Evolutionary conservation across 306 rosid species (phyloP), one percentile per base, ranked within the genome.

Genomic region (Castanea mollissima): DNA sequence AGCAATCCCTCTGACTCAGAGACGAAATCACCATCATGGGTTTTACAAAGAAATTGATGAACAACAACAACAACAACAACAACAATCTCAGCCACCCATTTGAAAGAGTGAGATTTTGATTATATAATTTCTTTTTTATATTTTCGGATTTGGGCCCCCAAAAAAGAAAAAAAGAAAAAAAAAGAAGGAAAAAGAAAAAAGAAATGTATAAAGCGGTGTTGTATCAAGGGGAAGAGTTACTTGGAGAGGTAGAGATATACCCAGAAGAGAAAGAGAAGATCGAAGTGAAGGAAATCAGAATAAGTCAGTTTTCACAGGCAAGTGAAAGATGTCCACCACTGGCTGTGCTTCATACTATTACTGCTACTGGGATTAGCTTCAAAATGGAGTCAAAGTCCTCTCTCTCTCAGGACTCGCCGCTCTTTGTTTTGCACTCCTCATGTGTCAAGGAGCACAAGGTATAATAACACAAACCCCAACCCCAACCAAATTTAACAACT

Each of bases 251-350:
- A 60, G 98, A 91, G 76, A 79, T 93, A 73, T 93, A 84, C 88
- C 94, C 92, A 71, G 92, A 76, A 86, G 90, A 86, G 83, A 87
- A 88, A 90, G 85, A 81, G 81, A 81, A 79, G 69, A 56, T 86
- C 78, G 87, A 90, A 83, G 71, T 89, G 96, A 91, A 86, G 93
- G 98, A 91, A 87, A 91, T 96, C 96, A 89, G 94, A 87, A 87
- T 96, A 85, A 90, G 79, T 83, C 92, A 91, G 69, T 93, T 91
- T 75, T 90, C 99, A 34, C 98, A 87, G 88, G 82, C 98, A 60
- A 96, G 99, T 90, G 99, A 96, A 91, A 90, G 99, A 81, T 96
- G 99, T 82, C 94, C 93, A 74, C 99, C 99, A 86, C 97, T 96
- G 82, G 99, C 99, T 71, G 99, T 96, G 82, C 98, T 96, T 82